Base-by-base conservation (phyloP, 2,329 filamentous ascomycete genomes). In the Cercospora canescens region DNA sequence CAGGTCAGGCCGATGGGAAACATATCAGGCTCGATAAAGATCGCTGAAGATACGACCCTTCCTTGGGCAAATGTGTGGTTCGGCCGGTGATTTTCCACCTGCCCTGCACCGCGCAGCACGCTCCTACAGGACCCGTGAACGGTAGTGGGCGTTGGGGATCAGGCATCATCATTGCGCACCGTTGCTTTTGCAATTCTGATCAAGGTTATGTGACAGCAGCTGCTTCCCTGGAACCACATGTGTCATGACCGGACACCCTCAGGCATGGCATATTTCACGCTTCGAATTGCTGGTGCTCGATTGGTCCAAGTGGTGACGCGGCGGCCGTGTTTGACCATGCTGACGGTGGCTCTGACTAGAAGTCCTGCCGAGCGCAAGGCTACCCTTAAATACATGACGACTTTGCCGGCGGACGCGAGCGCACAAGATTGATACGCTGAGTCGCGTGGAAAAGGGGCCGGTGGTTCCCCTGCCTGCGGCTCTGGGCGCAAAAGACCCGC, bases 401-500 rank as follows among this genome's bases (percentile, higher is more conserved):
- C 26, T 45, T 16, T 39, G 30, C 39, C 35, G 37, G 28, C 28
- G 28, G 41, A 48, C 58, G 39, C 58, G 58, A 14, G 26, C 30
- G n/a, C 26, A 34, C 37, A 14, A 60, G 18, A 50, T 34, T 37
- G 59, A 61, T 52, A 32, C 41, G 41, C 59, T 45, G 45, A 37
- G 59, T 52, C 57, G 57, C 59, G 59, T 61, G 41, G 18, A 62
- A 62, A 62, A 26, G 60, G 50, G 48, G 24, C 45, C 16, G 24
- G 59, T 37, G 6, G 18, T 28, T 41, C 26, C 57, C 37, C 37
- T 45, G 26, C 32, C 16, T 61, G 39, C 16, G 32, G 60, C 50
- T 37, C 26, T 35, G 50, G 41, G 45, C 59, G 34, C 59, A n/a
- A 45, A 18, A 61, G 18, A n/a, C 7, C 26, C 26, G 30, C 24